Evolutionary conservation across 768 basidiomycete genomes (phyloP).

Genomic region (Fibroporia radiculosa): DNA sequence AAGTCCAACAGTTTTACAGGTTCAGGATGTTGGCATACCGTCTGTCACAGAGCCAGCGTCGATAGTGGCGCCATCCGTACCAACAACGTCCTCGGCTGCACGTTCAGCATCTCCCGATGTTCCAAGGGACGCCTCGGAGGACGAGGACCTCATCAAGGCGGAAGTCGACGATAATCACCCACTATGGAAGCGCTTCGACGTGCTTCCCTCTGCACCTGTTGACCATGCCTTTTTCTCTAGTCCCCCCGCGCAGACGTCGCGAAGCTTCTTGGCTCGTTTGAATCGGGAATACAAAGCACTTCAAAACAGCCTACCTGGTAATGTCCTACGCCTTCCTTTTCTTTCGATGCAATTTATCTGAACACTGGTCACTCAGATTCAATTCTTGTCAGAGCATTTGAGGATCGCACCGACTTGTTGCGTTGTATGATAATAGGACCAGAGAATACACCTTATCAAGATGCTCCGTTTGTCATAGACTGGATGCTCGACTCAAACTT

Average conservation of each 20-base stretch:
- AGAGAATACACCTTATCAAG: conserved; percentile 90
- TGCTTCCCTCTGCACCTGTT: conserved; percentile 63
- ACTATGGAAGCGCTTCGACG: conserved; percentile 75
- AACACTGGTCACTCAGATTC: conserved; percentile 44
- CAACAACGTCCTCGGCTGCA: not conserved
- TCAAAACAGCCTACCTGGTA: conserved; percentile 76
- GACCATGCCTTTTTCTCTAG: conserved; percentile 80
- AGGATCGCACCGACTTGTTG: conserved; percentile 82
- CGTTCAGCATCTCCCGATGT: conserved; percentile 20
- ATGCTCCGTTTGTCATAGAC: conserved; percentile 93
- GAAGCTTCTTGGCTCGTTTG: conserved; percentile 68
- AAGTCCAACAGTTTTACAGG: conserved; percentile 10
- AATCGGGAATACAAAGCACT: conserved; percentile 79
- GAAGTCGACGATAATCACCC: conserved; percentile 29
- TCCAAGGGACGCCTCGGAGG: conserved; percentile 20
- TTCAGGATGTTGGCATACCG: conserved; percentile 2
- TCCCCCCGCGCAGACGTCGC: conserved; percentile 55
- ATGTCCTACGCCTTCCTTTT: conserved; percentile 13
- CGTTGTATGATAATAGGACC: conserved; percentile 88
- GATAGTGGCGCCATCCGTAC: no score
- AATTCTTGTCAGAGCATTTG: conserved; percentile 85
- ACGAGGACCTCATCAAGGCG: conserved; percentile 21
- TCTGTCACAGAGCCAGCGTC: conserved; percentile 1
- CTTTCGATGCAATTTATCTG: not conserved
- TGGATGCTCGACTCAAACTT: conserved; percentile 85